A percentile compares a stretch with the other conserved stretches of the same genome.
phyloP scores from a whole-genome alignment of 805 yeast genomes.

The Wickerhamiella allomyrinae region DNA sequence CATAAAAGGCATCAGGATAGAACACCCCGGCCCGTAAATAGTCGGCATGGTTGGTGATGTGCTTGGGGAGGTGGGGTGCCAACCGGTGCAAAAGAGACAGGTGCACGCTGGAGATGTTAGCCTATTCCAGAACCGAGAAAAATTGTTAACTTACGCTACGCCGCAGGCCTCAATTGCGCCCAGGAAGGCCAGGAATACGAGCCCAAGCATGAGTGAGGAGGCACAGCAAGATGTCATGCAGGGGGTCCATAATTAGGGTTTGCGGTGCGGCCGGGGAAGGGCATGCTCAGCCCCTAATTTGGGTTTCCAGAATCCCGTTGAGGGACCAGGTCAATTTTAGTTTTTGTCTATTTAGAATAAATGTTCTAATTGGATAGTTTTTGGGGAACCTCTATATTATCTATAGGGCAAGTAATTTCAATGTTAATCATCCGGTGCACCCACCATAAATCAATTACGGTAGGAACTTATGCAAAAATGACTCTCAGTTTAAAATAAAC shows the following conservation, averaged over 20 bases:
- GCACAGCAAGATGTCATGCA: not conserved
- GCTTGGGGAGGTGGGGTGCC: constrained; percentile 23
- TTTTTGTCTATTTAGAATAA: too few relatives aligned
- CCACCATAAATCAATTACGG: too few relatives aligned
- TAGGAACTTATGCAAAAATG: too few relatives aligned
- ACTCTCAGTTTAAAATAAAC: too few relatives aligned
- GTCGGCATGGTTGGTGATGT: constrained; percentile 21
- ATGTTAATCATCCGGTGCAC: too few relatives aligned
- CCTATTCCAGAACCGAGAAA: not conserved
- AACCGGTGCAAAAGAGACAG: constrained; percentile 15
- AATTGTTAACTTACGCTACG: constrained; percentile 16
- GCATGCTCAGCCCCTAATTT: too few relatives aligned
- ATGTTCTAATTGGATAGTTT: too few relatives aligned
- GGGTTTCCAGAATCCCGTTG: too few relatives aligned
- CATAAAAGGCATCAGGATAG: constrained; percentile 55
- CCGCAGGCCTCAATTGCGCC: constrained; percentile 11
- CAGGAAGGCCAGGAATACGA: not conserved
- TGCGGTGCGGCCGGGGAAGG: too few relatives aligned
- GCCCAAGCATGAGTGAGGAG: not conserved
- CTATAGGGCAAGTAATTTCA: too few relatives aligned
- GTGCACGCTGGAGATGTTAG: constrained; percentile 13
- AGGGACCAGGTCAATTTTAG: too few relatives aligned
- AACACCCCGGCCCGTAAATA: constrained; percentile 46
- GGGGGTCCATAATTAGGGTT: not conserved
- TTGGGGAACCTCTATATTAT: too few relatives aligned